Evolutionary conservation across 1,284 basidiomycete genomes (phyloP), one percentile per base, ranked within the genome.

Genomic region (Cystobasidium slooffiae): DNA sequence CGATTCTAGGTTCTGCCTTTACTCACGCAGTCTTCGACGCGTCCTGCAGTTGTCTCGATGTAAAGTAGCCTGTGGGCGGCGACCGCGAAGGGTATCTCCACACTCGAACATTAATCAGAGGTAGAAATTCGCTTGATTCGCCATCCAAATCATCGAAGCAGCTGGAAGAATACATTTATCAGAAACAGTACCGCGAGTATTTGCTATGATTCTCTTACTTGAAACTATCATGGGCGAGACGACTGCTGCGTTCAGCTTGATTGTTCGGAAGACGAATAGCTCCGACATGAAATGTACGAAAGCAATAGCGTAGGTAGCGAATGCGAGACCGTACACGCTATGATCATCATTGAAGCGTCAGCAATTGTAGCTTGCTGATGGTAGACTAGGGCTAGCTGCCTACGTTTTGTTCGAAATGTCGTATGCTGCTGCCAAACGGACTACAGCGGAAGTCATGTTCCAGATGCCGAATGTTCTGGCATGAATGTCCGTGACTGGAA

Each of bases 251-350:
- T 86, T 87, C 55, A 91, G 77, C 75, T 87, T 90, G 70, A 91
- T 88, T 5, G 92, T 90, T 75, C 88, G 87, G 84, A 90, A 97
- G 77, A 95, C 87, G 79, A 94, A 83, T 74, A 92, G 82, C 83
- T 98, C 95, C 31, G 92, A 90, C 55, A 87, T 86, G 81, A 97
- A 97, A 84, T 98, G 95, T 16, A 86, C 87, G 77, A 94, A 91
- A 0, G 94, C 95, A 78, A 97, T 88, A 76, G 92, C 87, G 83
- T 94, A 97, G 47, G 92, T 91, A 81, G 91, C 86, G 76, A 95
- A 84, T n/a, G 92, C 87, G 82, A 97, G 89, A 81, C 95, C 89
- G 83, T 97, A 98, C 18, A 93, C 83, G 20, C 93, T 95, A 77
- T 8, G 61, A 8, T 6, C 20, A 20, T 6, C 47, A 10, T 24